phyloP scores from a whole-genome alignment of 176 grass and related monocot genomes.

The Thinopyrum elongatum region DNA sequence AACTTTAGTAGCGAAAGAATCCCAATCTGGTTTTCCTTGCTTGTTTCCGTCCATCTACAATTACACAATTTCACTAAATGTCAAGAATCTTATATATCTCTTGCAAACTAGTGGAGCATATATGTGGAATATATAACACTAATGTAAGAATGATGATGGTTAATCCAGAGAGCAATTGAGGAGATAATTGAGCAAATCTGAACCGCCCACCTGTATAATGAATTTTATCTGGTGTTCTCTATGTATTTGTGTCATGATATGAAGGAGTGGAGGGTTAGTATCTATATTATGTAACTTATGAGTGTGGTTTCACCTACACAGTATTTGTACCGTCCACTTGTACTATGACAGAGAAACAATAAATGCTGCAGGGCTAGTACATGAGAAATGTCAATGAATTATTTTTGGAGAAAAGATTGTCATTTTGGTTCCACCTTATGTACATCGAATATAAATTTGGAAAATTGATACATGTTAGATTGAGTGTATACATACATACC shows the following conservation, averaged over 20 bases:
- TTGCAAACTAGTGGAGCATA: not conserved
- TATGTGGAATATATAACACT: not conserved
- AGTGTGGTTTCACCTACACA: not conserved
- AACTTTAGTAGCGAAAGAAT: not conserved
- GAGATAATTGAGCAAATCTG: not conserved
- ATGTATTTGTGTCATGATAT: not conserved
- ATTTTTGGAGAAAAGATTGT: too few relatives aligned
- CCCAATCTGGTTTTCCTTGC: not conserved
- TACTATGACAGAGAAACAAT: too few relatives aligned
- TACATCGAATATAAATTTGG: not conserved
- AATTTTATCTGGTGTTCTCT: not conserved
- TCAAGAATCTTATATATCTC: not conserved
- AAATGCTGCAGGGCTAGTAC: too few relatives aligned
- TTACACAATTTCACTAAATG: constrained; percentile 12
- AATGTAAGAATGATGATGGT: not conserved
- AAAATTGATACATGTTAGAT: not conserved
- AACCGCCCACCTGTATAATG: not conserved
- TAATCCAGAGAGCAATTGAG: not conserved
- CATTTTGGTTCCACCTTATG: not conserved
- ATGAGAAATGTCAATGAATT: too few relatives aligned
- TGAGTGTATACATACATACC: not conserved
- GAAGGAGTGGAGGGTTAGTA: not conserved
- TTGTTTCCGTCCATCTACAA: constrained; percentile 11
- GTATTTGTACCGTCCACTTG: too few relatives aligned
- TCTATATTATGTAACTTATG: not conserved